Conservation (phyloP, 139 green algal genomes). For the Asterochloris sp. region DNA sequence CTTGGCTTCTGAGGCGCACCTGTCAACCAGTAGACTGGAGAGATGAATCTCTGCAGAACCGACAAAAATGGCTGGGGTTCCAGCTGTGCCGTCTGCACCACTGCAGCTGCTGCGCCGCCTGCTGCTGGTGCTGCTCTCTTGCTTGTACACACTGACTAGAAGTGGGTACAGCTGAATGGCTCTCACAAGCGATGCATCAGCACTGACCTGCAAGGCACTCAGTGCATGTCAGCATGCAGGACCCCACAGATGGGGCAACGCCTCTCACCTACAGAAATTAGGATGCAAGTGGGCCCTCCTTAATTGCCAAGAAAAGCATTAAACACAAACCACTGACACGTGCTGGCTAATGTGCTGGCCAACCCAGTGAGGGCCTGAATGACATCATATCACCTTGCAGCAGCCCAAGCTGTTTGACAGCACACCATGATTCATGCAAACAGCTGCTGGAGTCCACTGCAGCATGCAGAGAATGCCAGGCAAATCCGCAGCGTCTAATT, state of each 20-base stretch:
- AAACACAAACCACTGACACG: too few relatives aligned
- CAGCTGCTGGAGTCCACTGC: too few relatives aligned
- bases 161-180: conserved; percentile 15
- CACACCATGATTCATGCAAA: too few relatives aligned
- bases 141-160: conserved; percentile 25
- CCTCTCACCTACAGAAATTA: background rate
- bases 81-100: background rate
- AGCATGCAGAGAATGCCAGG: too few relatives aligned
- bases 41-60: conserved; percentile 9
- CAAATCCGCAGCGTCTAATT: too few relatives aligned
- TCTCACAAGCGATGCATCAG: background rate
- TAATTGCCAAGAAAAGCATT: background rate
- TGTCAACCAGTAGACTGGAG: background rate
- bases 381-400: too few relatives aligned
- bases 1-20: background rate
- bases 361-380: too few relatives aligned
- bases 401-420: too few relatives aligned
- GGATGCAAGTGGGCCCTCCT: background rate
- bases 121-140: background rate
- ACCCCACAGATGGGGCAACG: background rate
- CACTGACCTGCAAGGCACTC: background rate
- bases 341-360: too few relatives aligned
- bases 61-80: background rate
- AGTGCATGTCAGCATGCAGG: background rate
- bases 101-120: background rate